A percentile compares a stretch with the other conserved stretches of the same genome.
Evolutionary conservation across 192 early-diverging fungal species (phyloP).

Genomic region (Pilobolus umbonatus): DNA sequence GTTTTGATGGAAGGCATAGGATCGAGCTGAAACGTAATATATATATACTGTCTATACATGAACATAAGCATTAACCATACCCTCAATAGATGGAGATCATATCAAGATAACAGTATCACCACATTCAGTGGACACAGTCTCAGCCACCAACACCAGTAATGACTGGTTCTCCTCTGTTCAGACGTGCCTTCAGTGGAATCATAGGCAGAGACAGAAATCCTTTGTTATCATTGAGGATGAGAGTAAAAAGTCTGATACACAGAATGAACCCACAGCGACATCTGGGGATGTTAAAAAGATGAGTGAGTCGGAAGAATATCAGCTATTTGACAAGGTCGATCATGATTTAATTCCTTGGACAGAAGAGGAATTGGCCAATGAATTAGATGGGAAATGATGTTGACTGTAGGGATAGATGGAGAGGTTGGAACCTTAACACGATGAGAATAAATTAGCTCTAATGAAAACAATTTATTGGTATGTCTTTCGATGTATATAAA

Average conservation of each 20-base stretch:
- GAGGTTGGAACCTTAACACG: too few species aligned
- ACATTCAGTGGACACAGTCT: constrained; percentile 84
- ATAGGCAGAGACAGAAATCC: constrained; percentile 79
- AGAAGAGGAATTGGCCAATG: constrained; percentile 7
- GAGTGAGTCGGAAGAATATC: too few species aligned
- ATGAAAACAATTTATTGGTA: too few species aligned
- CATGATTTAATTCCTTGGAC: constrained; percentile 11
- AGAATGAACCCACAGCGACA: background rate
- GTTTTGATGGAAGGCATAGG: constrained; percentile 89
- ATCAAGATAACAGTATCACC: constrained; percentile 78
- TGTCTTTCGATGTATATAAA: too few species aligned
- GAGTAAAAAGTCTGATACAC: background rate
- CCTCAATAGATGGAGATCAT: constrained; percentile 66
- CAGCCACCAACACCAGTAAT: constrained; percentile 58
- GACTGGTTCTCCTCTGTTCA: constrained; percentile 91
- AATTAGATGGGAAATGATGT: too few species aligned
- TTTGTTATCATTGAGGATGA: constrained; percentile 47
- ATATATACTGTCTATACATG: background rate
- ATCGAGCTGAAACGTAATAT: constrained; percentile 71
- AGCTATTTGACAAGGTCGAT: background rate
- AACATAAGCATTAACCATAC: background rate
- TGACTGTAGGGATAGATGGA: too few species aligned
- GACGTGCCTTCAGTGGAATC: constrained; percentile 89
- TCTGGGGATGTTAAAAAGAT: too few species aligned
- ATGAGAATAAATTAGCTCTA: too few species aligned